Conservation (phyloP, 192 early-diverging fungal genomes). For the Thamnidium elegans region DNA sequence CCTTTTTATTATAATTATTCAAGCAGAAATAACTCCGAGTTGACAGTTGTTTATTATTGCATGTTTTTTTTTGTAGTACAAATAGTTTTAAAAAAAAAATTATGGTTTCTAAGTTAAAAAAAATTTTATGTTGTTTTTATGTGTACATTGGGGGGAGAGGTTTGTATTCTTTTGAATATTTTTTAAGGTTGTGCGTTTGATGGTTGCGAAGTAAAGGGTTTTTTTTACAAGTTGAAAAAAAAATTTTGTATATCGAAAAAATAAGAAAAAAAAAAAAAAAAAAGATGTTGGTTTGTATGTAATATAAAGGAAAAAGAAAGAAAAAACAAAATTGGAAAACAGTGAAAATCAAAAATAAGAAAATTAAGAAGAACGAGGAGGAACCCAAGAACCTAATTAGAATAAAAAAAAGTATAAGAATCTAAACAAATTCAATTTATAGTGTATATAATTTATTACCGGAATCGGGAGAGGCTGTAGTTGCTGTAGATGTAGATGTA, state of each 20-base stretch:
- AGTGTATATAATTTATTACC: slow-evolving; percentile 21
- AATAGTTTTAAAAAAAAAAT: too few relatives aligned
- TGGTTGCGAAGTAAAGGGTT: too few relatives aligned
- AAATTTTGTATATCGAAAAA: neutral
- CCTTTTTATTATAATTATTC: too few relatives aligned
- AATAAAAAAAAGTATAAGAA: neutral
- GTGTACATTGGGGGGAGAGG: too few relatives aligned
- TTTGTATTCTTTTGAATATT: too few relatives aligned
- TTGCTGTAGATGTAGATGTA: slow-evolving; percentile 28
- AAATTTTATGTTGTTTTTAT: too few relatives aligned
- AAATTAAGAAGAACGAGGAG: slow-evolving; percentile 7
- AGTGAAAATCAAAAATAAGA: neutral
- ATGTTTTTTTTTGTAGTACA: too few relatives aligned
- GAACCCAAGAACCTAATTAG: slow-evolving; percentile 17
- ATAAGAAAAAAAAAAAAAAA: neutral
- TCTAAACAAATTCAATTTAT: neutral
- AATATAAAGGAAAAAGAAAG: slow-evolving; percentile 4
- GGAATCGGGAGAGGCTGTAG: slow-evolving; percentile 39
- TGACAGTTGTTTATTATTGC: too few relatives aligned
- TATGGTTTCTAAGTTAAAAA: too few relatives aligned
- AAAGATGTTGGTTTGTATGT: neutral
- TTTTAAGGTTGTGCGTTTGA: too few relatives aligned
- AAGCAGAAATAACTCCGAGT: too few relatives aligned
- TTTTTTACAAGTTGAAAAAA: too few relatives aligned
- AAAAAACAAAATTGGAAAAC: neutral